Conservation (phyloP, 805 yeast genomes). For the Maudiozyma turicensis region DNA sequence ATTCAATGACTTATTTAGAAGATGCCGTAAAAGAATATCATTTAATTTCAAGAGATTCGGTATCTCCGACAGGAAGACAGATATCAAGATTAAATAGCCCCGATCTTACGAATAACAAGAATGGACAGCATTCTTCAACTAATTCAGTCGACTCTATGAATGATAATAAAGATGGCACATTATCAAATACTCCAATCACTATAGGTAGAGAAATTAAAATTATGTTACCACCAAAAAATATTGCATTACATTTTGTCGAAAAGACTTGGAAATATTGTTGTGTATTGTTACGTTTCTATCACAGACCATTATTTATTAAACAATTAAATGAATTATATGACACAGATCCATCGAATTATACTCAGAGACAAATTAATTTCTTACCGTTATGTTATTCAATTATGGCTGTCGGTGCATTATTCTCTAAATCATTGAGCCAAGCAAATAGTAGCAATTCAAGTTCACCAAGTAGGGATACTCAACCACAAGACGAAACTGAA, state of each 20-base stretch:
- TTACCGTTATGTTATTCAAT: conserved; percentile 76
- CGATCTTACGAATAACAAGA: conserved; percentile 6
- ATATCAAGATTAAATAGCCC: conserved; percentile 11
- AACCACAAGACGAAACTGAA: conserved; percentile 3
- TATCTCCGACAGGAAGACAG: conserved; percentile 3
- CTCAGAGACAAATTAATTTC: conserved; percentile 69
- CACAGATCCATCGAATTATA: conserved; percentile 65
- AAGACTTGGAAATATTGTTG: conserved; percentile 84
- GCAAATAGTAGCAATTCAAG: conserved; percentile 1
- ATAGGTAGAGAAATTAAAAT: conserved; percentile 47
- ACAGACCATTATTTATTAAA: conserved; percentile 69
- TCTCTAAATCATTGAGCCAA: conserved; percentile 33
- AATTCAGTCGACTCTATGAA: conserved; percentile 3
- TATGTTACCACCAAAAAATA: conserved; percentile 66
- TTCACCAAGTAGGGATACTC: neutral
- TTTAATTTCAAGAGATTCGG: conserved; percentile 8
- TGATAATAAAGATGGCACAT: conserved; percentile 1
- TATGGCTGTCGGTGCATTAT: conserved; percentile 78
- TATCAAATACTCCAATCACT: neutral
- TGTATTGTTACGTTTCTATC: conserved; percentile 75
- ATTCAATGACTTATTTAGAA: conserved; percentile 7
- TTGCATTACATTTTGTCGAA: conserved; percentile 62
- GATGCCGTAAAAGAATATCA: conserved; percentile 20
- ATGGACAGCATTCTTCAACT: neutral
- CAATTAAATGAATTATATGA: conserved; percentile 70